Base-by-base conservation (phyloP, 306 rosid species). In the Cicer cuneatum region DNA sequence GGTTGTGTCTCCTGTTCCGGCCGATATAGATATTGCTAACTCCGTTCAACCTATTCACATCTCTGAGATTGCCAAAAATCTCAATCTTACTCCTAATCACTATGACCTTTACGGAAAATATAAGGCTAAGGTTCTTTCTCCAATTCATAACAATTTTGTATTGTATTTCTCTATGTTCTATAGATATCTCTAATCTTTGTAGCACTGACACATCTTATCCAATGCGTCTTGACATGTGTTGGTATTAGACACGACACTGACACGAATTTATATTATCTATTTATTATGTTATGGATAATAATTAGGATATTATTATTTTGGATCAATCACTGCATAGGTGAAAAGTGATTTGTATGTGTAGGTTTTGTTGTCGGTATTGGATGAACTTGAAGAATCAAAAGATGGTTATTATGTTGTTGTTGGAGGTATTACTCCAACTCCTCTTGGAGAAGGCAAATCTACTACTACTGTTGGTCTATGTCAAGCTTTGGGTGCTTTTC, bases 401-500 rank as follows among this genome's bases (percentile, higher is more conserved):
- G 89, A 90, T 81, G 98, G 98, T 18, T 92, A 88, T 60, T 94
- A 94, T 83, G 97, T 94, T 82, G 98, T 94, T 78, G 98, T 94
- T 75, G 99, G 93, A 70, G 99, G 97, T 60, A 94, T 94, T 72
- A 94, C 99, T 68, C 99, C 99, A 47, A 94, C 99, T 3, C 95
- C 99, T 72, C 99, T 92, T 10, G 97, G 96, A 73, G 99, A 94
- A 88, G 99, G 97, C 58, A 94, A 94, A 83, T 94, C 99, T 76
- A 94, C 99, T 18, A 92, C 99, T n/a, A 90, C 96, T 40, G 96
- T 94, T 57, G 99, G 99, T 21, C 97, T 94, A 49, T 94, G 99
- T 78, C 99, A 94, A 90, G 99, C 99, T 81, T 81, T 94, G 73
- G 99, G 99, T 71, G 95, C 99, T 85, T 94, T 86, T 81, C 99